Conservation (phyloP, 495 filamentous ascomycete species). For the Podospora conica region DNA sequence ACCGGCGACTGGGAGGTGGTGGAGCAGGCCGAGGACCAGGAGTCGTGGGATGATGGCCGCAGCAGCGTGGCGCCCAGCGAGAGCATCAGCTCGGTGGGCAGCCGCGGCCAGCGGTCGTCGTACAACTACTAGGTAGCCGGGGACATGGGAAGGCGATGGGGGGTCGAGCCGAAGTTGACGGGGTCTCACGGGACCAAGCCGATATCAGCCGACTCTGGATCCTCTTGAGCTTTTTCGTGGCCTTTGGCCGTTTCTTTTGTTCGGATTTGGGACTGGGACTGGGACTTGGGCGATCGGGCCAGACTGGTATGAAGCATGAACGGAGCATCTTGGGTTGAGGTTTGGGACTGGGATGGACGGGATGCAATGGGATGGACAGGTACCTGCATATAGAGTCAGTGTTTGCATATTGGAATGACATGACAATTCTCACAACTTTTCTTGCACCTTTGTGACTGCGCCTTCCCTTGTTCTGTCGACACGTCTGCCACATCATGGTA, state of each 20-base stretch:
- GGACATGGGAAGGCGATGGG: not conserved
- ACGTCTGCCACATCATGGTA: not conserved
- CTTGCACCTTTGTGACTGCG: not conserved
- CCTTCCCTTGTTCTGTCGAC: too few relatives aligned
- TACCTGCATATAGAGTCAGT: not conserved
- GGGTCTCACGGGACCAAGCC: conserved; percentile 2
- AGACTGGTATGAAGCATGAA: not conserved
- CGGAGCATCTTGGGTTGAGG: not conserved
- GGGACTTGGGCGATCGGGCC: not conserved
- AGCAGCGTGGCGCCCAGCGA: conserved; percentile 20
- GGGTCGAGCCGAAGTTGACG: not conserved
- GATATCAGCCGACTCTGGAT: not conserved
- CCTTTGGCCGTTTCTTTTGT: not conserved
- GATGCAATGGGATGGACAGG: not conserved
- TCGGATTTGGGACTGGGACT: not conserved
- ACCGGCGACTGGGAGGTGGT: conserved; percentile 10
- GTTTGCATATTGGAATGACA: not conserved
- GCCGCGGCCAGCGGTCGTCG: conserved; percentile 3
- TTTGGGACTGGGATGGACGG: not conserved
- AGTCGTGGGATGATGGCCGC: not conserved
- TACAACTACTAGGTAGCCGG: not conserved
- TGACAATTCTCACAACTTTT: not conserved
- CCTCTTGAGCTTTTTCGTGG: not conserved
- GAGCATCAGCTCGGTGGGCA: conserved; percentile 25
- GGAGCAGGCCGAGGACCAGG: conserved; percentile 3